Base-by-base conservation (phyloP, 495 filamentous ascomycete species). In the Podospora tetraspora region DNA sequence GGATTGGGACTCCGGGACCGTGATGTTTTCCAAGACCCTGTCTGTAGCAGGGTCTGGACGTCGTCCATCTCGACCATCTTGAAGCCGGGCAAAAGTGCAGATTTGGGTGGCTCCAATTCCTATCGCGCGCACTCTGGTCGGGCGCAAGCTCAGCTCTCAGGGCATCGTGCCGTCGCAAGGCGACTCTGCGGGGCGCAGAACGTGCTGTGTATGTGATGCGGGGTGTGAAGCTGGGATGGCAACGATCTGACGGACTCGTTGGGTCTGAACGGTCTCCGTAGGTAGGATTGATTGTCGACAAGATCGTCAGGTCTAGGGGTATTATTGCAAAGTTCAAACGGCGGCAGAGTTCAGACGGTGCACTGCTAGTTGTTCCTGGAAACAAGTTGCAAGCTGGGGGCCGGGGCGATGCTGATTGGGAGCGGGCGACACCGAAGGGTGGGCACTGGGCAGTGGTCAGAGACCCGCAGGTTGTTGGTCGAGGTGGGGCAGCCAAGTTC, bases 21-120 rank as follows among this genome's bases (percentile, higher is more conserved):
- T 58, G 80, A 78, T 56, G 69, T 80, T 60, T 74, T 76, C 77
- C 76, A 82, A 52, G 81, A 81, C 62, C 80, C 81, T 25, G 78
- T 78, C 61, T 72, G 61, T 22, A 82, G 70, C 71, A 82, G 74
- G 13, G 69, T 69, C 8, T 81, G 71, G 52, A 82, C 69, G 57
- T 79, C 75, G 64, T 75, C 74, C 59, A 32, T 69, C 23, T 77
- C 73, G 64, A 74, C 79, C 79, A 81, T 83, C 13, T 63, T 79
- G 72, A 62, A 22, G 29, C 37, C 58, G 69, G 37, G 57, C 16
- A 56, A 58, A 25, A 34, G 37, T 59, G 52, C 58, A 57, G 19
- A 27, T 56, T 7, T n/a, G 43, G 43, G 6, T 1, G 43, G 43
- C 19, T 62, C 27, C 23, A 22, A 56, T 63, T 64, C 66, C 56